Conservation (phyloP, 768 basidiomycete genomes). For the Ephemerocybe angulata region DNA sequence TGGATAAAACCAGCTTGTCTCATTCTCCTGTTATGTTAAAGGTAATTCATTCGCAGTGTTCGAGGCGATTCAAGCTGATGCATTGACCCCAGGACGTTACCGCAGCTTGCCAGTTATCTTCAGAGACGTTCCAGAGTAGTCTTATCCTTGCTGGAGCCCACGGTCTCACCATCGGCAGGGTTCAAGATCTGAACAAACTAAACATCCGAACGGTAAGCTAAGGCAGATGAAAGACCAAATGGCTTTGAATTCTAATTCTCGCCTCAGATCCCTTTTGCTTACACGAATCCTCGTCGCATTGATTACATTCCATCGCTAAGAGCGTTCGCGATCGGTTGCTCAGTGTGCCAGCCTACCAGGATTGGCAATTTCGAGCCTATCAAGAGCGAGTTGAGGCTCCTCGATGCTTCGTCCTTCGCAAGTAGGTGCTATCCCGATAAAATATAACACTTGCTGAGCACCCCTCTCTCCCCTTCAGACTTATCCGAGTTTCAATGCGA, state of each 20-base stretch:
- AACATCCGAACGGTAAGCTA: slow-evolving; percentile 70
- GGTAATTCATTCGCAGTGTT: slow-evolving; percentile 26
- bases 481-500: slow-evolving; percentile 47
- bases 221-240: neutral
- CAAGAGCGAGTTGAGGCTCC: slow-evolving; percentile 57
- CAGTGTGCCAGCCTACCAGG: slow-evolving; percentile 49
- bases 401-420: slow-evolving; percentile 62
- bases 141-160: slow-evolving; percentile 56
- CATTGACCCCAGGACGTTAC: slow-evolving; percentile 44
- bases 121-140: slow-evolving; percentile 43
- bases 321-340: slow-evolving; percentile 65
- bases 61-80: neutral
- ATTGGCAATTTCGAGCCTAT: slow-evolving; percentile 46
- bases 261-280: slow-evolving; percentile 63
- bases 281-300: slow-evolving; percentile 68
- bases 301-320: slow-evolving; percentile 51
- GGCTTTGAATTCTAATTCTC: slow-evolving; percentile 4
- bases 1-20: slow-evolving; percentile 59
- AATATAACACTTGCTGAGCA: no score
- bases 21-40: slow-evolving; percentile 73
- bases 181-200: slow-evolving; percentile 69
- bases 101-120: slow-evolving; percentile 50
- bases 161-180: slow-evolving; percentile 60
- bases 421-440: slow-evolving; percentile 45
- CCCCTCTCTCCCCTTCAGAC: slow-evolving; percentile 24